These are phyloP conservation scores for Eucalyptus marginata DNA, from an alignment of 345 rosid species.

Conservation along the genomic window DNA sequence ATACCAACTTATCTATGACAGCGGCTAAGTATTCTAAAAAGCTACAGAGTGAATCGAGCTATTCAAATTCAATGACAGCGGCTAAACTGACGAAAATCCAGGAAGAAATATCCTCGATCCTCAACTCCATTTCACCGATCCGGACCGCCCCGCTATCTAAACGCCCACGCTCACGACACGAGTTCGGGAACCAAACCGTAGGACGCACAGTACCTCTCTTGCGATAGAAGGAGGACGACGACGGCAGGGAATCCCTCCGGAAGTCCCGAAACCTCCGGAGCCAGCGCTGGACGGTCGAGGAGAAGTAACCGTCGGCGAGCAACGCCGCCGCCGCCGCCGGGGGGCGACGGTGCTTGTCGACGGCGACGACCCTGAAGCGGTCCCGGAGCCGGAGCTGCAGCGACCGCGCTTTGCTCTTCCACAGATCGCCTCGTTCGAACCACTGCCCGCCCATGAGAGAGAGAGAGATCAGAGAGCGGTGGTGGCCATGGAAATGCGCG, in stretches of 20 bases:
- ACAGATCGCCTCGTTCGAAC: conserved; percentile 60
- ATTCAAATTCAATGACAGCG: background rate
- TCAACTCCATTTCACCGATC: background rate
- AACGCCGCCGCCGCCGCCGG: conserved; percentile 6
- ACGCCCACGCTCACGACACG: background rate
- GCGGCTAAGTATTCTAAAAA: background rate
- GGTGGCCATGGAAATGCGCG: background rate
- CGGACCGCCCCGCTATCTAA: background rate
- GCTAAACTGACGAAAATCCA: background rate
- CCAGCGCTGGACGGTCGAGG: conserved; percentile 55
- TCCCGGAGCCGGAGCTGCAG: conserved; percentile 66
- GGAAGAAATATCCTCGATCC: background rate
- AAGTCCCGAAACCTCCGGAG: conserved; percentile 52
- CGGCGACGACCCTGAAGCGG: conserved; percentile 74
- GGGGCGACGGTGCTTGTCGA: conserved; percentile 32
- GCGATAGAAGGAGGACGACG: conserved; percentile 63
- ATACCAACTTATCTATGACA: background rate
- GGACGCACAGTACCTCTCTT: conserved; percentile 41
- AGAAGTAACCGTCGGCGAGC: conserved; percentile 43
- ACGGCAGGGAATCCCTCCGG: conserved; percentile 72
- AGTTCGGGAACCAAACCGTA: background rate
- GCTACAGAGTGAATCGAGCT: background rate
- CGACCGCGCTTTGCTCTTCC: conserved; percentile 59
- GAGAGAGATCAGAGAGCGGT: background rate
- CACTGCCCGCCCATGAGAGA: conserved; percentile 36